A percentile compares a stretch with the other conserved stretches of the same genome.
These are phyloP conservation scores for Malassezia obtusa DNA, from an alignment of 1,284 basidiomycete genomes.

Conservation along the genomic window DNA sequence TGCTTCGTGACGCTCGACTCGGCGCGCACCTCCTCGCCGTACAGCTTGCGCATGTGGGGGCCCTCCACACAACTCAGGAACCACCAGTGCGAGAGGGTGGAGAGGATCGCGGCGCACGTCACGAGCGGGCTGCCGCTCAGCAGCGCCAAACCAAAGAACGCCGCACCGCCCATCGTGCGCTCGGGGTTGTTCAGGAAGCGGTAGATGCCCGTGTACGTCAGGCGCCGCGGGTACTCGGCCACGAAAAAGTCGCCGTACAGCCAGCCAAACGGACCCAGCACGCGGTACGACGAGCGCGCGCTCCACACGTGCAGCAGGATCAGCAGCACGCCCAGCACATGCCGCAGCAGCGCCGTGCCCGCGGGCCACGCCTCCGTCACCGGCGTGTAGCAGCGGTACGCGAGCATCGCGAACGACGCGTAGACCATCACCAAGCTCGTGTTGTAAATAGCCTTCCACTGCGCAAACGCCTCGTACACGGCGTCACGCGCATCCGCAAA, in stretches of 20 bases:
- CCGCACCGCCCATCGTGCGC: conserved; percentile 74
- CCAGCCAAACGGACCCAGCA: conserved; percentile 59
- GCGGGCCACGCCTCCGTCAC: conserved; percentile 45
- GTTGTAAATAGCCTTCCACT: conserved; percentile 92
- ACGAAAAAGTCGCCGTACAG: conserved; percentile 74
- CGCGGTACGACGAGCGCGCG: conserved; percentile 77
- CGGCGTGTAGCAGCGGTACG: conserved; percentile 36
- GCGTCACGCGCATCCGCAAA: conserved; percentile 31
- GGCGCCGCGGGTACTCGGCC: conserved; percentile 70
- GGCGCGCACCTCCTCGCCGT: conserved; percentile 74
- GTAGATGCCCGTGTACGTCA: conserved; percentile 94
- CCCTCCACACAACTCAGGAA: conserved; percentile 51
- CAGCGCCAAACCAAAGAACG: conserved; percentile 83
- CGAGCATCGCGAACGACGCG: conserved; percentile 34
- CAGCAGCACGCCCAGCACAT: conserved; percentile 55
- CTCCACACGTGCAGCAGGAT: conserved; percentile 86
- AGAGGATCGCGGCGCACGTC: conserved; percentile 69
- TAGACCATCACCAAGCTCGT: conserved; percentile 89
- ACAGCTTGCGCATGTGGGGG: conserved; percentile 92
- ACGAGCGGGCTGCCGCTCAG: conserved; percentile 83
- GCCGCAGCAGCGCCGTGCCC: conserved; percentile 76
- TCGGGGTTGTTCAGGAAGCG: conserved; percentile 88
- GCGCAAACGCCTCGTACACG: conserved; percentile 78
- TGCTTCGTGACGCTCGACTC: conserved; percentile 96
- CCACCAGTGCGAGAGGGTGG: conserved; percentile 57